Evolutionary conservation across 2,329 filamentous ascomycete genomes (phyloP).

Genomic region (Chaetomium olivaceum): DNA sequence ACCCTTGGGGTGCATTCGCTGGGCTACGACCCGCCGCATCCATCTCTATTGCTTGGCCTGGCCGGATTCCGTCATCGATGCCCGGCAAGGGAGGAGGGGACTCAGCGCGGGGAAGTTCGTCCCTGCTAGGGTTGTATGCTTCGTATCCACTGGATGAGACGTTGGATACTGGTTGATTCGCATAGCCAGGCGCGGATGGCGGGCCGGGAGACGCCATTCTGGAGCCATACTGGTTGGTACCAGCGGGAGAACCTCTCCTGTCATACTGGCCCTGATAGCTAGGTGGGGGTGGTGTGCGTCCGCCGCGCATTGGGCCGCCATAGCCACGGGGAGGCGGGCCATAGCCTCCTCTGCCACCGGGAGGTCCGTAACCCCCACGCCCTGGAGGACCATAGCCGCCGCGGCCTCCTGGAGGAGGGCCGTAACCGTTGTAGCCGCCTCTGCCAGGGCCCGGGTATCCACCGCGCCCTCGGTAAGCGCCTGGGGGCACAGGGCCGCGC

Average conservation of each 20-base stretch:
- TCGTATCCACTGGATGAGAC: slow-evolving; percentile 44
- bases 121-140: slow-evolving; percentile 47
- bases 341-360: slow-evolving; percentile 49
- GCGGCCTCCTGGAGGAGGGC: slow-evolving; percentile 41
- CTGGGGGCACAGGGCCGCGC: slow-evolving; percentile 40
- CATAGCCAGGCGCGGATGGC: slow-evolving; percentile 41
- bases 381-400: slow-evolving; percentile 38
- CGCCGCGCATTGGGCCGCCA: slow-evolving; percentile 41
- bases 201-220: slow-evolving; percentile 43
- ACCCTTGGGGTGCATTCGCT: slow-evolving; percentile 44
- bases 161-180: slow-evolving; percentile 43
- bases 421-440: slow-evolving; percentile 44
- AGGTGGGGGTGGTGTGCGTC: slow-evolving; percentile 47
- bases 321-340: slow-evolving; percentile 44
- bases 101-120: slow-evolving; percentile 59
- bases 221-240: slow-evolving; percentile 37
- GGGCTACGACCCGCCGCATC: slow-evolving; percentile 64
- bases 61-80: slow-evolving; percentile 41
- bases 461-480: slow-evolving; percentile 55
- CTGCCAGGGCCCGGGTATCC: slow-evolving; percentile 47
- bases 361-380: slow-evolving; percentile 44
- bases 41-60: slow-evolving; percentile 77
- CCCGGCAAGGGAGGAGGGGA: slow-evolving; percentile 63
- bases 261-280: slow-evolving; percentile 47
- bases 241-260: slow-evolving; percentile 41